Conservation (phyloP, 495 filamentous ascomycete genomes). For the Elaphomyces granulatus region DNA sequence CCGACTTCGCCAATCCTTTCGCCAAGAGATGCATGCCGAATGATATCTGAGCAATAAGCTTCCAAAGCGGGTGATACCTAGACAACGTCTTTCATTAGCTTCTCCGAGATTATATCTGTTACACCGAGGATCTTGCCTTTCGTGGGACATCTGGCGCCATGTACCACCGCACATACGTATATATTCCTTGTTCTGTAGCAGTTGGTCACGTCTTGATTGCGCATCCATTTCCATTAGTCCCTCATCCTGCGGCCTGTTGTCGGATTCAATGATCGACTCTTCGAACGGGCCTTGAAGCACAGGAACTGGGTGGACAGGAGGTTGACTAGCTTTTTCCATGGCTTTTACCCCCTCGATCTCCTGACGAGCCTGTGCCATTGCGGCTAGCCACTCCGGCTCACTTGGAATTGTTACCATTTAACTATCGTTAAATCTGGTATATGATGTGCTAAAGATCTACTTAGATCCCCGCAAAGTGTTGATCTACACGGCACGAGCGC, state of each 20-base stretch:
- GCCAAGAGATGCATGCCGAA: constrained; percentile 88
- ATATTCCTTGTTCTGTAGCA: constrained; percentile 52
- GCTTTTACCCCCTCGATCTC: neutral
- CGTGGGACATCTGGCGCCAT: constrained; percentile 57
- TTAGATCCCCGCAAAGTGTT: no score
- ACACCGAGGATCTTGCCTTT: constrained; percentile 23
- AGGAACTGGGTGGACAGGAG: constrained; percentile 62
- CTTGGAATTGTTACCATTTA: constrained; percentile 1
- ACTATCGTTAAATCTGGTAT: no score
- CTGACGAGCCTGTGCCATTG: constrained; percentile 1
- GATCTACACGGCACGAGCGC: no score
- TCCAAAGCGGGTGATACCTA: constrained; percentile 72
- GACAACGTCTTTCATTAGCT: constrained; percentile 2
- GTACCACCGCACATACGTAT: constrained; percentile 49
- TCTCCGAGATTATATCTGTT: constrained; percentile 10
- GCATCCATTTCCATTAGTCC: constrained; percentile 46
- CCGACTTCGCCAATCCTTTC: constrained; percentile 72
- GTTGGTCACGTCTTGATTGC: constrained; percentile 47
- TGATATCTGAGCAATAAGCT: constrained; percentile 80
- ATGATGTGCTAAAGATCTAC: no score
- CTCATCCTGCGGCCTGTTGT: constrained; percentile 29
- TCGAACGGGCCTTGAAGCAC: constrained; percentile 86
- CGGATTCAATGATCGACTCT: constrained; percentile 71
- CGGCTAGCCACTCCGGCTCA: constrained; percentile 3
- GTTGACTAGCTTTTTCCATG: constrained; percentile 7